These are phyloP conservation scores for Aspergillus novoparasiticus DNA, from an alignment of 2,329 filamentous ascomycete species.

Conservation along the genomic window DNA sequence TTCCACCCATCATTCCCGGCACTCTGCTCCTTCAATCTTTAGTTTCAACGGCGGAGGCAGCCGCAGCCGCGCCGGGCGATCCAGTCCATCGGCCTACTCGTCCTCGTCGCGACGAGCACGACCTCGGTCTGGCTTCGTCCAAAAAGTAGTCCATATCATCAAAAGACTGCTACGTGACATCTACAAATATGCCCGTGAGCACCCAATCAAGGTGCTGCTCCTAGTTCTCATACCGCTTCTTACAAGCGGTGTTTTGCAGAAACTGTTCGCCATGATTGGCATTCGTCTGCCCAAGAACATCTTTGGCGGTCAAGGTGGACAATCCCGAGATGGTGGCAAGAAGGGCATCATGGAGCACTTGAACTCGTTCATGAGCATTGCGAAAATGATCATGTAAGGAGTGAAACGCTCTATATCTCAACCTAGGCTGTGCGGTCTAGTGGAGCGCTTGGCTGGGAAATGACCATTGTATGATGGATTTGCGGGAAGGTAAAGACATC, in stretches of 20 bases:
- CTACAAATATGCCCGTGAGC: constrained; percentile 75
- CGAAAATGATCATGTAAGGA: constrained; percentile 39
- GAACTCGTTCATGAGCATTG: constrained; percentile 36
- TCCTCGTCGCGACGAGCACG: constrained; percentile 76
- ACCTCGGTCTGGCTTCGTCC: constrained; percentile 76
- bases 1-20: constrained; percentile 40
- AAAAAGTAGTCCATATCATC: constrained; percentile 72
- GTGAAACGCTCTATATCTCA: background rate
- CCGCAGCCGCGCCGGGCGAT: constrained; percentile 33
- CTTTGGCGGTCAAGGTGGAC: constrained; percentile 41
- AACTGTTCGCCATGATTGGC: constrained; percentile 76
- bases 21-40: constrained; percentile 51
- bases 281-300: constrained; percentile 70
- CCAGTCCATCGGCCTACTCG: constrained; percentile 53
- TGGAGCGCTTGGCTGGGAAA: background rate
- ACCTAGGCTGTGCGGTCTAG: background rate
- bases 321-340: constrained; percentile 26
- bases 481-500: constrained; percentile 15
- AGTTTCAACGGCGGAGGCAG: constrained; percentile 40
- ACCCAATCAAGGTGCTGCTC: constrained; percentile 86
- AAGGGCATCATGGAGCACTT: constrained; percentile 36
- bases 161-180: constrained; percentile 80
- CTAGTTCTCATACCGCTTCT: constrained; percentile 85
- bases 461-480: background rate
- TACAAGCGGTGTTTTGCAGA: constrained; percentile 78